Base-by-base conservation (phyloP, 352 stramenopile genomes). In the Phytopythium oedochilum region DNA sequence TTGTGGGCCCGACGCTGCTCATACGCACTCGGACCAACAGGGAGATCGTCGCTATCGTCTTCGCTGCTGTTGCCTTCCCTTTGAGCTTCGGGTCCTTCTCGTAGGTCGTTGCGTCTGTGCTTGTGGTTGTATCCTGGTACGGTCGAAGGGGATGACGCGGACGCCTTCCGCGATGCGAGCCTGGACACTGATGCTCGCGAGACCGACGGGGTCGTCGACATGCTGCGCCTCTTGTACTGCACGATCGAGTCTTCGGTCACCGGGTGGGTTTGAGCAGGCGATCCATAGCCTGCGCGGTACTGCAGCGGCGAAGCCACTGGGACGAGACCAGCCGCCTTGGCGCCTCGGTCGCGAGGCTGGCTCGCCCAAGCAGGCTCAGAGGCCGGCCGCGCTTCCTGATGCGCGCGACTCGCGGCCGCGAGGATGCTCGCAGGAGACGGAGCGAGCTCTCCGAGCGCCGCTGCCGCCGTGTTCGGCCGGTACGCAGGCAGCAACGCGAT, bases 1-100 rank as follows among this genome's bases (percentile, higher is more conserved):
- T 60, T 65, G 10, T 74, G 60, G 0, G 61, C 66, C 5, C 57
- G 38, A 3, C 60, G 63, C 22, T 54, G 53, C 42, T 71, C 66
- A 56, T 63, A 71, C 2, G 20, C 34, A 22, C 11, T 55, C 15
- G 34, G 34, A 25, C 22, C 34, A 14, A 25, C 20, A n/a, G 35
- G 12, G 6, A n/a, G 14, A 22, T 43, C 25, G 22, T 29, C 34
- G 18, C 48, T 55, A 5, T 40, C 32, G 2, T 26, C 26, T 47
- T 47, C 45, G 10, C 48, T 55, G 32, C 18, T 17, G 48, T 17
- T 59, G 20, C 53, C 63, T 9, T 35, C 50, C 17, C 11, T 20
- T 5, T 15, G 14, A 2, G 20, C 17, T 5, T 31, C 20, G 4
- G 22, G 12, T 20, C 11, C 14, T 20, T 55, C 48, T 5, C 28